Evolutionary conservation across 2,329 filamentous ascomycete species (phyloP), one percentile per base, ranked within the genome.

Genomic region (Tolypocladium tundrense): DNA sequence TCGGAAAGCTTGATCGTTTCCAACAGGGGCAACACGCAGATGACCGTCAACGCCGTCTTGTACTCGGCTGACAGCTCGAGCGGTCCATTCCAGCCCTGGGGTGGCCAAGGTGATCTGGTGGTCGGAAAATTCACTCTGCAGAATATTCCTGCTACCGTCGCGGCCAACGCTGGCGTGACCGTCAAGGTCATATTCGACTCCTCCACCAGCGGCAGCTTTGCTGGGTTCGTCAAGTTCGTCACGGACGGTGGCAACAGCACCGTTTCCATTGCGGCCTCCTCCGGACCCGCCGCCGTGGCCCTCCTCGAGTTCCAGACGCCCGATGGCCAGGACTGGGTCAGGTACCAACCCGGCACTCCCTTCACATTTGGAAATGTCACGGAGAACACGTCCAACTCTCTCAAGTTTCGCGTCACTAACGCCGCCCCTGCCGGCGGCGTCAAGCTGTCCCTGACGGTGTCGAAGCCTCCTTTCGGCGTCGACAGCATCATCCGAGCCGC

Each of bases 391-490:
- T 77, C 76, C 0, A 71, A 69, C 1, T 73, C 72, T 4, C 72
- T 83, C 4, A 75, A 74, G 55, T 72, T 85, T 67, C 75, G 82
- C 1, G 65, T 85, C 31, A 81, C 77, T 41, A 85, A 85, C 64
- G 72, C 67, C 2, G 81, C 79, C 5, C 67, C 72, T 0, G 54
- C 68, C 0, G 77, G 77, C 2, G 75, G 75, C 7, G 75, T 79
- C 14, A 69, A 69, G 1, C 72, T 85, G 1, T 80, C 77, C 0
- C 68, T 85, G 16, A 84, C 82, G 0, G 80, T 86, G 2, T 85
- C 82, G 0, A 86, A 86, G 64, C 81, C 82, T 4, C 83, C 83
- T 0, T 84, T 81, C 56, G 81, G 80, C 16, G 72, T 81, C 3
- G 63, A 70, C n/a, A 78, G 80, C 3, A 76, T 84, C 27, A 75